Base-by-base conservation (phyloP, 2,329 filamentous ascomycete genomes). In the Neocatenulostroma microsporum region DNA sequence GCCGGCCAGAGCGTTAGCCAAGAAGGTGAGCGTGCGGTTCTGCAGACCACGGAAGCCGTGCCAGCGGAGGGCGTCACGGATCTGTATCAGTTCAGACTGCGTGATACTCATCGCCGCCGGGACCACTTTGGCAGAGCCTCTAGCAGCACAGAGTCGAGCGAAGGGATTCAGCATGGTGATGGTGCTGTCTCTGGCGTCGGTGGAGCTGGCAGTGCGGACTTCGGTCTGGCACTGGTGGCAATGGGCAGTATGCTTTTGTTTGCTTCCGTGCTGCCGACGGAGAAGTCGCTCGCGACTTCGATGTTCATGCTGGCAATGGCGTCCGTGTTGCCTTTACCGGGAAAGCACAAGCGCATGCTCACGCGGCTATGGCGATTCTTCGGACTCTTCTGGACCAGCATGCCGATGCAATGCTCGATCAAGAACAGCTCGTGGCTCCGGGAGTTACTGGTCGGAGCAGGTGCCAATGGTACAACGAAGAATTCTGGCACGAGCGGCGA, bases 61-160 rank as follows among this genome's bases (percentile, higher is more conserved):
- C 24, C 14, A 7, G 25, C 23, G n/a, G 24, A 26, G 24, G 17
- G 36, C 21, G 29, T 27, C 11, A 30, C 24, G 27, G 31, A n/a
- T 28, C 17, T 33, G 14, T 26, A 35, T 30, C 34, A 12, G 5
- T 30, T 13, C 11, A 7, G 30, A 14, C 19, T 26, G 21, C 6
- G 9, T 20, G 42, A 50, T 29, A 44, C 46, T 27, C 30, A 45
- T 15, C 40, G 42, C 35, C 45, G 42, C 40, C 40, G 46, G 21
- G 49, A 53, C 34, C 51, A 53, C 40, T 49, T 50, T 31, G 49
- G 50, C 29, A 50, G 44, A 44, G 13, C 33, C 17, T 21, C 20
- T 14, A 17, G 3, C 10, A 18, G 20, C 21, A 17, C 30, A 3
- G 19, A 14, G n/a, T 21, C 30, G 8, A 14, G 26, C 26, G n/a